Evolutionary conservation across 73 alveolate species (phyloP).

Genomic region (Durusdinium trenchii): DNA sequence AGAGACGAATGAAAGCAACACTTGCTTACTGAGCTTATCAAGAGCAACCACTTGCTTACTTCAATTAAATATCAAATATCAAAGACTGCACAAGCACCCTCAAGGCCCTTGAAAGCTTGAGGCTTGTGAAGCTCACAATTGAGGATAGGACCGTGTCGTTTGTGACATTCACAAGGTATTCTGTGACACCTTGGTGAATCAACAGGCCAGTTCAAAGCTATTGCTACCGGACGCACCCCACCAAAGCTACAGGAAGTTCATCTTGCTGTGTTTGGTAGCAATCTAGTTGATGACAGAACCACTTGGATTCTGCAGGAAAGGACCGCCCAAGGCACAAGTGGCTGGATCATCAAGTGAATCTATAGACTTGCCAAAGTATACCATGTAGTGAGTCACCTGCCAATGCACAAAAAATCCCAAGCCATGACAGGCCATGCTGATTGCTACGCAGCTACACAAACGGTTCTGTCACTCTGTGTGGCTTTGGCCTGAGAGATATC

Average conservation of each 20-base stretch:
- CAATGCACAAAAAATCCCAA: no score
- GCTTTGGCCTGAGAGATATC: slow-evolving; percentile 32
- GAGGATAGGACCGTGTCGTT: not conserved
- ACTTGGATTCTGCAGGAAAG: not conserved
- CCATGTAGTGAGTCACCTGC: slow-evolving; percentile 83
- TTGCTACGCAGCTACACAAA: no score
- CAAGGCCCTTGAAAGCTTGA: no score
- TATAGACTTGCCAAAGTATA: slow-evolving; percentile 21
- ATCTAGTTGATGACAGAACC: not conserved
- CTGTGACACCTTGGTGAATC: slow-evolving; percentile 7
- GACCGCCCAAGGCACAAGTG: not conserved
- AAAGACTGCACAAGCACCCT: no score
- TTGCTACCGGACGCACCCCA: no score
- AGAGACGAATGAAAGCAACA: not conserved
- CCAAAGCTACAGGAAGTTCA: no score
- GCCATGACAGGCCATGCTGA: no score
- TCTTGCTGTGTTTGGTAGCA: no score
- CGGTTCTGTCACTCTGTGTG: not conserved
- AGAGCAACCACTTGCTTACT: not conserved
- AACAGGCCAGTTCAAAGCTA: no score
- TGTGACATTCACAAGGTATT: not conserved
- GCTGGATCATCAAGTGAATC: slow-evolving; percentile 12
- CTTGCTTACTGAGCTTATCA: not conserved
- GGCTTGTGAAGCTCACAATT: no score
- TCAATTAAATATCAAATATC: no score